Evolutionary conservation across 306 rosid genomes (phyloP).

Genomic region (Cotoneaster glaucophyllus): DNA sequence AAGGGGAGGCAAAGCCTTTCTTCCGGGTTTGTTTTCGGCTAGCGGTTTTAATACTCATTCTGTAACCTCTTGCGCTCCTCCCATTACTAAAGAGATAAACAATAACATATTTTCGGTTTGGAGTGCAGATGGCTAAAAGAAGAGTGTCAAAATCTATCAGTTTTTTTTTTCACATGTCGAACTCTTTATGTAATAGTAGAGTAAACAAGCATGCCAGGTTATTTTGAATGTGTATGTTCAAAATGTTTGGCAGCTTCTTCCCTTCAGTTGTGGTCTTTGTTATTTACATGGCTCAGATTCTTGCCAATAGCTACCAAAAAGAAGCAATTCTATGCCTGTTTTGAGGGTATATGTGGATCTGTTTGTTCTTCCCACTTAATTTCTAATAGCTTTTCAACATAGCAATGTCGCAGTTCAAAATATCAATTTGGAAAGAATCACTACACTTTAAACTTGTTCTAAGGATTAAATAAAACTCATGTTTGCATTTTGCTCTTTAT

Average conservation of each 20-base stretch:
- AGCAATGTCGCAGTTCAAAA: not conserved
- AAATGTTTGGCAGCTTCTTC: not conserved
- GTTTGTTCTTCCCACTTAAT: too few relatives aligned
- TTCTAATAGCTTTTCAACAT: not conserved
- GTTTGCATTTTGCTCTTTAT: not conserved
- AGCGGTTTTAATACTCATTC: not conserved
- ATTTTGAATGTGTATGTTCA: not conserved
- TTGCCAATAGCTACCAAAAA: not conserved
- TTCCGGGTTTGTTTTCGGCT: constrained; percentile 32
- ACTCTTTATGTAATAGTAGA: not conserved
- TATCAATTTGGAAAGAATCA: not conserved
- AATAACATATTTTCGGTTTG: too few relatives aligned
- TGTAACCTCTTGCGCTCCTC: not conserved
- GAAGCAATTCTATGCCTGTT: not conserved
- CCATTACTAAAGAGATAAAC: not conserved
- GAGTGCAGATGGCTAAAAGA: not conserved
- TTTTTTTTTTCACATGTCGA: not conserved
- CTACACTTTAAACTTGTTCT: not conserved
- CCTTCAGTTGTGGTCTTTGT: not conserved
- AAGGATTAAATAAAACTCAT: not conserved
- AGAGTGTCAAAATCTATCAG: not conserved
- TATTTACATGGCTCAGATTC: not conserved
- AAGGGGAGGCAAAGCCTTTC: constrained; percentile 85
- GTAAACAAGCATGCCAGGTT: not conserved
- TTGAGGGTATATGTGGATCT: too few relatives aligned